A percentile compares a stretch with the other conserved stretches of the same genome.
These are phyloP conservation scores for Castanea sativa DNA, from an alignment of 306 rosid genomes.

Conservation along the genomic window DNA sequence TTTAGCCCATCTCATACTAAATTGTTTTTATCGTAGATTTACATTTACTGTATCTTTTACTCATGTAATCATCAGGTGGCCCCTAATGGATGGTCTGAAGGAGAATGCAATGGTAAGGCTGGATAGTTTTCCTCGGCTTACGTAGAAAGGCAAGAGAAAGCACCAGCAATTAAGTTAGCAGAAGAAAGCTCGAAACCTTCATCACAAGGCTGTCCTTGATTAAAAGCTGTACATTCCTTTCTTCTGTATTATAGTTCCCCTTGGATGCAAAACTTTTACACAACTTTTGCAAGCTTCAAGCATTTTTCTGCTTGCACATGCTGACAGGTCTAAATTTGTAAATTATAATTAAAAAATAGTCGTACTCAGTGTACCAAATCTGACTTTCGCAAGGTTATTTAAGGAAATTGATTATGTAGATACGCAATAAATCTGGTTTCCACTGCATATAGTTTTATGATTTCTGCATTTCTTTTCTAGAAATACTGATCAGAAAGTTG, in stretches of 20 bases:
- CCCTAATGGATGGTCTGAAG: constrained; percentile 91
- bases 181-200: constrained; percentile 22
- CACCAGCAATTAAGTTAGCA: constrained; percentile 41
- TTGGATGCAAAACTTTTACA: neutral
- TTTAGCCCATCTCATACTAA: neutral
- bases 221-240: constrained; percentile 32
- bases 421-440: too few species aligned
- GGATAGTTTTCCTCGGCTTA: constrained; percentile 98
- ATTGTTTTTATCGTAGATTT: neutral
- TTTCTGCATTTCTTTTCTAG: too few species aligned
- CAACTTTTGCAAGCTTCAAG: neutral
- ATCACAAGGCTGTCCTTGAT: constrained; percentile 21
- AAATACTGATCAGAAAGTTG: too few species aligned
- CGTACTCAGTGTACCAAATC: too few species aligned
- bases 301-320: neutral
- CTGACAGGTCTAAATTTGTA: neutral
- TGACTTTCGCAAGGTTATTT: too few species aligned
- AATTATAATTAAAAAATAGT: neutral
- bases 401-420: too few species aligned
- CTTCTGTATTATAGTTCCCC: constrained; percentile 22
- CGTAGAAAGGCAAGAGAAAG: constrained; percentile 59
- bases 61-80: constrained; percentile 41
- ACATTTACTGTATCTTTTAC: neutral
- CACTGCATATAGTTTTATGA: too few species aligned
- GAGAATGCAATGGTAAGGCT: constrained; percentile 69